Evolutionary conservation across 2,329 filamentous ascomycete genomes (phyloP), one percentile per base, ranked within the genome.

Genomic region (Fusarium duplospermum): DNA sequence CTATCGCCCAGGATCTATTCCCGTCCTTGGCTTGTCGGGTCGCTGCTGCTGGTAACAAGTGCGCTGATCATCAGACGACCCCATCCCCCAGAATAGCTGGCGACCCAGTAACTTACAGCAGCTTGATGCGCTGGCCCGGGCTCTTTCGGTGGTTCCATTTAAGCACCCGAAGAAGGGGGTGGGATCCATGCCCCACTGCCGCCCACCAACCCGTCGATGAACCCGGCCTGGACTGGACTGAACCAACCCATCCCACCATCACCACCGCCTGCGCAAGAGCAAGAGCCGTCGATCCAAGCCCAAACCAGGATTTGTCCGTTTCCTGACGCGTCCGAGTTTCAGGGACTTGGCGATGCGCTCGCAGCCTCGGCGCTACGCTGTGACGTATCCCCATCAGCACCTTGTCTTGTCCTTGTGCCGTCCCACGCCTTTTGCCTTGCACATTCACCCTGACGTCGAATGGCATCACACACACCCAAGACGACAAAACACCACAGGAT

Each of bases 301-400:
- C 20, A 64, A 75, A 72, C 68, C 60, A 74, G 72, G 72, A 70
- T 76, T 69, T 67, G 57, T 58, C 27, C 56, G 63, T 57, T 73
- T 70, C 57, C 35, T 20, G 54, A 50, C 62, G 69, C 61, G 62
- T 62, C 40, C 66, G 56, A 54, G 66, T 72, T 75, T 72, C 69
- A 78, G 73, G 73, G 76, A 76, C 76, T 78, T 66, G 72, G 70
- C 65, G 69, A 67, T 74, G 71, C 58, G 62, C 66, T 40, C 62
- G 69, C 62, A 69, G 66, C 45, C 57, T 69, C 36, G 67, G 62
- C 66, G 60, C 69, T 70, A 65, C 67, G 29, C 38, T 67, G 76
- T 78, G 76, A 78, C 76, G 76, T 78, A 75, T 67, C 35, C 27
- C 47, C 72, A 62, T 72, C 67, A 75, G 67, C 70, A 70, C 67